Evolutionary conservation across 192 early-diverging fungal species (phyloP).

Genomic region (Coemansia sp.): DNA sequence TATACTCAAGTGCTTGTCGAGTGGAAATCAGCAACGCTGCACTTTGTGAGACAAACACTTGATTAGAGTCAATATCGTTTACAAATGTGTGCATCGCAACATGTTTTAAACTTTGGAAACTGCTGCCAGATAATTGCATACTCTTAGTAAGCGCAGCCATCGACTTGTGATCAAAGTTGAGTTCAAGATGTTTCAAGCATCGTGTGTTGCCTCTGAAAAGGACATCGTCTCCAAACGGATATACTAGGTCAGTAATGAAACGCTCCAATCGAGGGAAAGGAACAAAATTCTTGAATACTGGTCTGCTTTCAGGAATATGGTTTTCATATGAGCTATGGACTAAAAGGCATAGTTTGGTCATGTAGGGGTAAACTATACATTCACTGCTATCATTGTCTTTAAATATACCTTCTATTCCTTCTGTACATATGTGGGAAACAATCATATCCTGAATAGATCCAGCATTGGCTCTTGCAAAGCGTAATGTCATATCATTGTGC

Average conservation of each 20-base stretch:
- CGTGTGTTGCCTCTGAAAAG: neutral
- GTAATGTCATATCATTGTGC: neutral
- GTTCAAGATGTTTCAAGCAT: neutral
- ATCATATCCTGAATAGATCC: neutral
- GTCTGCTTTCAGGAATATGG: neutral
- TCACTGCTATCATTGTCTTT: neutral
- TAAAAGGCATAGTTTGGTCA: neutral
- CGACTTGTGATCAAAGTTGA: neutral
- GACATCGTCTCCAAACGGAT: slow-evolving; percentile 2
- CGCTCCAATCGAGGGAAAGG: neutral
- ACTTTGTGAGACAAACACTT: neutral
- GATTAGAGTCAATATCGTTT: neutral
- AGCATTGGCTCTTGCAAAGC: neutral
- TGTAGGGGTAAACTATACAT: neutral
- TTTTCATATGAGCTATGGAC: neutral
- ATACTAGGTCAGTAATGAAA: neutral
- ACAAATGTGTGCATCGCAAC: neutral
- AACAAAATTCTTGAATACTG: neutral
- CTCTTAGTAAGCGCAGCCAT: neutral
- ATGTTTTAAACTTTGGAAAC: neutral
- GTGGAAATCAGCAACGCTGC: neutral
- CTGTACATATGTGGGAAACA: neutral
- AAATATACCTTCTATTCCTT: neutral
- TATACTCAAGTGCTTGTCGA: neutral
- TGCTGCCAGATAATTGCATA: neutral